Evolutionary conservation across 1,139 yeast species (phyloP).

Genomic region (Candida tunisiensis): DNA sequence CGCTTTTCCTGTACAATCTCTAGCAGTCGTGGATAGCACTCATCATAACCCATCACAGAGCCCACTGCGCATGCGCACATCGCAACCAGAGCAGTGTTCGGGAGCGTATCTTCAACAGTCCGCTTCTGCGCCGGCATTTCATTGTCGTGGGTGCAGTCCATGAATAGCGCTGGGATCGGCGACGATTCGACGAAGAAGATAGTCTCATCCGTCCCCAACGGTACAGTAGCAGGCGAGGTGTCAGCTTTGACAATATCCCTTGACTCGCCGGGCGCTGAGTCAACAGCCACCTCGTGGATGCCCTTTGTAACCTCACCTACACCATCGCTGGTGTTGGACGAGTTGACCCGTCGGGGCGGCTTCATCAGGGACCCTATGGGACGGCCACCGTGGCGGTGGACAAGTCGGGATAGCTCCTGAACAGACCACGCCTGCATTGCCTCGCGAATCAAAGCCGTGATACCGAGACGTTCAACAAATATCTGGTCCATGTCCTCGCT

Average conservation of each 20-base stretch:
- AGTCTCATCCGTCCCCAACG: slow-evolving; percentile 5
- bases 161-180: slow-evolving; percentile 81
- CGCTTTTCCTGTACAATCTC: slow-evolving; percentile 72
- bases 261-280: background rate
- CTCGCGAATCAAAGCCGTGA: slow-evolving; percentile 78
- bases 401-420: slow-evolving; percentile 68
- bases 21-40: slow-evolving; percentile 65
- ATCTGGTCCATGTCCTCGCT: slow-evolving; percentile 81
- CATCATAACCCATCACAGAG: slow-evolving; percentile 88
- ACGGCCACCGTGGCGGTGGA: slow-evolving; percentile 86
- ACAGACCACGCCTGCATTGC: slow-evolving; percentile 96
- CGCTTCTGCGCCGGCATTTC: slow-evolving; percentile 80
- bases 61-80: slow-evolving; percentile 92
- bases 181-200: slow-evolving; percentile 37
- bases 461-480: slow-evolving; percentile 80
- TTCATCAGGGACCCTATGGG: slow-evolving; percentile 72
- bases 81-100: slow-evolving; percentile 88
- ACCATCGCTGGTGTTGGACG: slow-evolving; percentile 6
- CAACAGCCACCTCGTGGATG: too few species aligned
- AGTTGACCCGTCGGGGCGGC: slow-evolving; percentile 12
- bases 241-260: background rate
- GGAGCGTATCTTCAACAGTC: slow-evolving; percentile 85
- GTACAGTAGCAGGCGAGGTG: slow-evolving; percentile 1
- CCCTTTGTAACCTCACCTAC: too few species aligned
- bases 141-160: slow-evolving; percentile 98